Conservation (phyloP, 225 moss, liverwort and hornwort species). For the Sphagnum tenellum region DNA sequence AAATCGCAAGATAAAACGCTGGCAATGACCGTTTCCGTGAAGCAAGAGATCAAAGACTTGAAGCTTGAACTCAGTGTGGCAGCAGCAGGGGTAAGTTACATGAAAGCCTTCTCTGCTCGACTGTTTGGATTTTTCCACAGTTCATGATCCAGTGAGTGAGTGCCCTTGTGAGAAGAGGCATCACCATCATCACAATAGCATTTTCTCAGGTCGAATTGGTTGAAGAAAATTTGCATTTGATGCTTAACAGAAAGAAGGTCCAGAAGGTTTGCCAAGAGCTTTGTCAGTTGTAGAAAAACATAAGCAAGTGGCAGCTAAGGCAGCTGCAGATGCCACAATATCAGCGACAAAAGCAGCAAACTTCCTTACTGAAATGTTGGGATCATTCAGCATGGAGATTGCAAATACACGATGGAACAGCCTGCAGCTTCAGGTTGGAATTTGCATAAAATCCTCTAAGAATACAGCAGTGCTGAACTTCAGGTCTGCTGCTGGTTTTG, state of each 20-base stretch:
- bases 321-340: slow-evolving; percentile 39
- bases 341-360: slow-evolving; percentile 46
- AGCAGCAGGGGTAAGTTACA: too few species aligned
- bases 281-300: slow-evolving; percentile 27
- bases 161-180: too few species aligned
- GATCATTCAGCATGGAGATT: slow-evolving; percentile 49
- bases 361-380: slow-evolving; percentile 34
- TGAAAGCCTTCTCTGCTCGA: too few species aligned
- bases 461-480: slow-evolving; percentile 18
- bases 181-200: too few species aligned
- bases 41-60: slow-evolving; percentile 51
- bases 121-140: too few species aligned
- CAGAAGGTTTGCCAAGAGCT: slow-evolving; percentile 27
- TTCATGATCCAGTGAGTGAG: too few species aligned
- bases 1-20: slow-evolving; percentile 48
- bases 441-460: too few species aligned
- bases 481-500: slow-evolving; percentile 2
- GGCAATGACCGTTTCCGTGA: slow-evolving; percentile 36
- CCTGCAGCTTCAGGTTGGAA: slow-evolving; percentile 10
- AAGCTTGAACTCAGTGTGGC: slow-evolving; percentile 29
- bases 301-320: slow-evolving; percentile 32
- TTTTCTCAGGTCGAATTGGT: too few species aligned
- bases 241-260: slow-evolving; percentile 14
- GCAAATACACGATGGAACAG: slow-evolving; percentile 28
- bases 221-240: too few species aligned